These are phyloP conservation scores for Talaromyces sp. DNA, from an alignment of 2,329 filamentous ascomycete species.

Conservation along the genomic window DNA sequence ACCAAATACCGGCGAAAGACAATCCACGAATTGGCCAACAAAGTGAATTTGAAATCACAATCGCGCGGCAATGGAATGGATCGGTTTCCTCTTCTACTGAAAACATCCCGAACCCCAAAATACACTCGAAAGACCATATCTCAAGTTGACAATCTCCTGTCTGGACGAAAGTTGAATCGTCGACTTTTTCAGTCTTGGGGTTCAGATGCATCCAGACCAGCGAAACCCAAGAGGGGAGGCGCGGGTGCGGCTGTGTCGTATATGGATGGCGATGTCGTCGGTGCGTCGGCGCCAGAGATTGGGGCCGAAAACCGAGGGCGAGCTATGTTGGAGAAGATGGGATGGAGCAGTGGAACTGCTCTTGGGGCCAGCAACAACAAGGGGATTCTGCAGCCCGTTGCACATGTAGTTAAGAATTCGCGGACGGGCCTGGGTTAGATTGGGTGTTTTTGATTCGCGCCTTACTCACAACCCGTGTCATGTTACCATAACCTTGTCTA, in stretches of 20 bases:
- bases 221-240: slow-evolving; percentile 38
- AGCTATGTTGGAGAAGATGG: slow-evolving; percentile 94
- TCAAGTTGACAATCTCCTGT: slow-evolving; percentile 45
- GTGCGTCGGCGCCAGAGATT: slow-evolving; percentile 80
- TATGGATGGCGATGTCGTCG: slow-evolving; percentile 84
- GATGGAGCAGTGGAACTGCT: slow-evolving; percentile 84
- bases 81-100: slow-evolving; percentile 76
- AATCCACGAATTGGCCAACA: slow-evolving; percentile 76
- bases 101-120: slow-evolving; percentile 66
- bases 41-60: slow-evolving; percentile 79
- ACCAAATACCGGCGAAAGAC: slow-evolving; percentile 74
- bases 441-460: neutral
- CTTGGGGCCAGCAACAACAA: slow-evolving; percentile 82
- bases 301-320: slow-evolving; percentile 80
- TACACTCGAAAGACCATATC: slow-evolving; percentile 61
- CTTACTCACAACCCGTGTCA: neutral
- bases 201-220: slow-evolving; percentile 20
- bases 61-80: slow-evolving; percentile 73
- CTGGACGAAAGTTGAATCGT: slow-evolving; percentile 35
- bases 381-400: slow-evolving; percentile 83
- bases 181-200: slow-evolving; percentile 30
- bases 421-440: slow-evolving; percentile 74
- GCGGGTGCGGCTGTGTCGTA: slow-evolving; percentile 58
- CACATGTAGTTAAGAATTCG: slow-evolving; percentile 81
- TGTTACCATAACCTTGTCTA: neutral